phyloP scores from a whole-genome alignment of 2,329 filamentous ascomycete genomes.

The Ceratocystis eucalypticola region DNA sequence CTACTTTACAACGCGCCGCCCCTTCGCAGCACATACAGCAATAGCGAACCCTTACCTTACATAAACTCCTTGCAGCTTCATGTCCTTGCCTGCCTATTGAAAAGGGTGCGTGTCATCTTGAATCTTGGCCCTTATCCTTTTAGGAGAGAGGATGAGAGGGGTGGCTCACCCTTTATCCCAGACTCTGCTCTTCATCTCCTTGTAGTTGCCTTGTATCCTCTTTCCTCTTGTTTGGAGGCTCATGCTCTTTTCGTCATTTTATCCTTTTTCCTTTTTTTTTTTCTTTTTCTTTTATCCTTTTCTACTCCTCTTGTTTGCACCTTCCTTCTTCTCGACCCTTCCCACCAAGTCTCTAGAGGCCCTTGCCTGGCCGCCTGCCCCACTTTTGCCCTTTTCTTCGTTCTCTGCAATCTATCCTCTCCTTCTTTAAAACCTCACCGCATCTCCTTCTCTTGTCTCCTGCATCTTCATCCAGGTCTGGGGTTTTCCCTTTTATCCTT shows the following conservation, averaged over 20 bases:
- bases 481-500: background rate
- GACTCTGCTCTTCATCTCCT: background rate
- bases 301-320: background rate
- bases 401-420: background rate
- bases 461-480: background rate
- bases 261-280: background rate
- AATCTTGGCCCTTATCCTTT: background rate
- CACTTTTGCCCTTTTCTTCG: background rate
- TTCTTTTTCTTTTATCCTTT: background rate
- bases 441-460: conserved; percentile 12
- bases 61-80: background rate
- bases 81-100: background rate
- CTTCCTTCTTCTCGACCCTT: background rate
- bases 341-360: too few relatives aligned
- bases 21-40: too few relatives aligned
- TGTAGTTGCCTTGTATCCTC: background rate
- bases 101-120: conserved; percentile 1
- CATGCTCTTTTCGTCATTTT: conserved; percentile 1
- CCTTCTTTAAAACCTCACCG: conserved; percentile 14
- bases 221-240: background rate
- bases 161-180: too few relatives aligned
- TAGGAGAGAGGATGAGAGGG: background rate
- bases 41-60: too few relatives aligned
- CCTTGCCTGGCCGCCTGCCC: background rate
- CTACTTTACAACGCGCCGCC: too few relatives aligned